A percentile compares a stretch with the other conserved stretches of the same genome.
These are phyloP conservation scores for Aspergillus piperis DNA, from an alignment of 2,329 filamentous ascomycete genomes.

Conservation along the genomic window DNA sequence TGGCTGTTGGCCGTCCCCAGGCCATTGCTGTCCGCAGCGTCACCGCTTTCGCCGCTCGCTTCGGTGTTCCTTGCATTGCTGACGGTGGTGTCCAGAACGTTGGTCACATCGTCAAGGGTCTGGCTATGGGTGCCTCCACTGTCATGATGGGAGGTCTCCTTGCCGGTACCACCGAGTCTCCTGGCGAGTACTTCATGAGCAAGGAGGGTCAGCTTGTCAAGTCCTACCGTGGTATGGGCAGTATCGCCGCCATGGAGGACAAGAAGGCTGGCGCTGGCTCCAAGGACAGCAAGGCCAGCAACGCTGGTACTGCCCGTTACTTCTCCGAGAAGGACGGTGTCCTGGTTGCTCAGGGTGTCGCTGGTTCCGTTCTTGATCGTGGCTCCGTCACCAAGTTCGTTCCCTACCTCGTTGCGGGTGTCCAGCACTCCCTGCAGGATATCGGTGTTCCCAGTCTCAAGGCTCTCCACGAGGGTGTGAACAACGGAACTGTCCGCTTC, in stretches of 20 bases:
- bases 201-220: slow-evolving; percentile 98
- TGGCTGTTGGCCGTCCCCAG: slow-evolving; percentile 96
- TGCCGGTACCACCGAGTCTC: slow-evolving; percentile 95
- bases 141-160: slow-evolving; percentile 99
- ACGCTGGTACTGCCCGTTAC: slow-evolving; percentile 95
- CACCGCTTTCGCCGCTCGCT: slow-evolving; percentile 82
- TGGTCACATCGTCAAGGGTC: slow-evolving; percentile 97
- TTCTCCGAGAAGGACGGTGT: slow-evolving; percentile 96
- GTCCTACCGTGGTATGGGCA: slow-evolving; percentile 98
- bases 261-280: slow-evolving; percentile 82
- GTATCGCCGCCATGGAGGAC: slow-evolving; percentile 99
- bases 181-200: slow-evolving; percentile 93
- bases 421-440: slow-evolving; percentile 97
- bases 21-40: slow-evolving; percentile 91
- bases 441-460: slow-evolving; percentile 80
- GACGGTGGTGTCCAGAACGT: slow-evolving; percentile 98
- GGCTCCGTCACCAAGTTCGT: slow-evolving; percentile 90
- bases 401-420: slow-evolving; percentile 89
- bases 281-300: slow-evolving; percentile 69
- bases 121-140: slow-evolving; percentile 88
- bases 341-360: slow-evolving; percentile 94
- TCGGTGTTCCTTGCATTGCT: slow-evolving; percentile 96
- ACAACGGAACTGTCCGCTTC: slow-evolving; percentile 77
- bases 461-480: slow-evolving; percentile 74
- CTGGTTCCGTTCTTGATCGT: slow-evolving; percentile 62